These are phyloP conservation scores for Delitschia confertaspora DNA, from an alignment of 495 filamentous ascomycete genomes.

Conservation along the genomic window DNA sequence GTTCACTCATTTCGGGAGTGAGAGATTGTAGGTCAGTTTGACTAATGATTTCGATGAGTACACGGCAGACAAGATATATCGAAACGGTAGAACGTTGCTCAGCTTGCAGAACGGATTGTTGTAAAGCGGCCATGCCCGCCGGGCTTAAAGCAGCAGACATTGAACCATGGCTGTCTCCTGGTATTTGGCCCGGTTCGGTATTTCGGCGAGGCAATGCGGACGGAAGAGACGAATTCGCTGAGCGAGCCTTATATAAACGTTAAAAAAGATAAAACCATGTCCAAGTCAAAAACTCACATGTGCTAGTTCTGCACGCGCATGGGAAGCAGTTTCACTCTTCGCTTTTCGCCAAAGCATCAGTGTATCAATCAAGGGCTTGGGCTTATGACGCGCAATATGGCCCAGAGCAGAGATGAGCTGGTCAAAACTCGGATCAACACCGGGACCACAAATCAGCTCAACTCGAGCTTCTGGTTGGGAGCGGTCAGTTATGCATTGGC, in stretches of 20 bases:
- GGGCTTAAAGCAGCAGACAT: slow-evolving; percentile 1
- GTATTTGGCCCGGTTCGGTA: slow-evolving; percentile 22
- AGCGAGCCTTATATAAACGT: slow-evolving; percentile 13
- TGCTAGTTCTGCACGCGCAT: slow-evolving; percentile 52
- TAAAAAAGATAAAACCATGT: too few relatives aligned
- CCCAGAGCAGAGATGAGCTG: slow-evolving; percentile 88
- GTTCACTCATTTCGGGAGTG: slow-evolving; percentile 78
- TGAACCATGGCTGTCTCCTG: slow-evolving; percentile 11
- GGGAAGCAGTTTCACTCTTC: slow-evolving; percentile 77
- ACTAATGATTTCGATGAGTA: slow-evolving; percentile 85
- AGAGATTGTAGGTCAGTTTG: slow-evolving; percentile 77
- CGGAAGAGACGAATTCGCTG: slow-evolving; percentile 17
- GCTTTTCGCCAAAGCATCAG: slow-evolving; percentile 96
- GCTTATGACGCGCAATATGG: slow-evolving; percentile 86
- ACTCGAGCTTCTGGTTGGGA: slow-evolving; percentile 71
- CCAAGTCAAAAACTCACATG: slow-evolving; percentile 43
- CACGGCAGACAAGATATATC: slow-evolving; percentile 88
- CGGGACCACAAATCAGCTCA: slow-evolving; percentile 80
- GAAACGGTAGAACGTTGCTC: slow-evolving; percentile 86
- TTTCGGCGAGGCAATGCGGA: slow-evolving; percentile 25
- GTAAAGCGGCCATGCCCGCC: slow-evolving; percentile 27
- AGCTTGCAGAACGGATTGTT: slow-evolving; percentile 61
- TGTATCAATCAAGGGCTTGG: slow-evolving; percentile 89
- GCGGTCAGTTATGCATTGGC: slow-evolving; percentile 64
- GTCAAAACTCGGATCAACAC: slow-evolving; percentile 84